phyloP scores from a whole-genome alignment of 148 eudicot species.

The Chenopodium album region DNA sequence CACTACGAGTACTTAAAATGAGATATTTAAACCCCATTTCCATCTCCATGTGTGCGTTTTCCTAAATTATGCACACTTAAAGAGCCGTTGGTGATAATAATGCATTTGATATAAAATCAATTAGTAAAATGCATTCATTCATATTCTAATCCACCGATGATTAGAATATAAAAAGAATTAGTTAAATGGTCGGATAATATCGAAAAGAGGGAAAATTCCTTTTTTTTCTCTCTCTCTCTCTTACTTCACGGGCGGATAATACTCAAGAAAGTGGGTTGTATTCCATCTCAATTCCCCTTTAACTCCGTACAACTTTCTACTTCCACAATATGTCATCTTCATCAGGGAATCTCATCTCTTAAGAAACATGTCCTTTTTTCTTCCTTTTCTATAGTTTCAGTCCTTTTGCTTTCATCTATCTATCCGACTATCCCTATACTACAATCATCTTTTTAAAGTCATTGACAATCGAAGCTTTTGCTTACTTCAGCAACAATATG shows the following conservation, averaged over 20 bases:
- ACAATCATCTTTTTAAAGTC: conserved; percentile 22
- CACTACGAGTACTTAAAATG: too few species aligned
- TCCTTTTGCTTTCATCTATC: conserved; percentile 32
- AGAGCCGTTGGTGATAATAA: too few species aligned
- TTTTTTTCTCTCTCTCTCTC: conserved; percentile 6
- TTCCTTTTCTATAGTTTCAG: conserved; percentile 40
- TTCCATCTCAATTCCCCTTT: conserved; percentile 27
- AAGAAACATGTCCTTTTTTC: conserved; percentile 27
- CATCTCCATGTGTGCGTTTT: too few species aligned
- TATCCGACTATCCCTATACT: conserved; percentile 22
- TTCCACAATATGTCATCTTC: conserved; percentile 45
- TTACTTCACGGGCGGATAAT: conserved; percentile 44
- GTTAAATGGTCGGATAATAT: too few species aligned
- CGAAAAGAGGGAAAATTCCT: background rate
- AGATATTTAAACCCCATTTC: too few species aligned
- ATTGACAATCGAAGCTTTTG: conserved; percentile 21
- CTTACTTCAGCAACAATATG: conserved; percentile 30
- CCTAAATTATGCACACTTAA: background rate
- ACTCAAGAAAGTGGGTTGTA: conserved; percentile 19
- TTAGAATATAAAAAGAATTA: background rate
- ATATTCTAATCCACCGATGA: too few species aligned
- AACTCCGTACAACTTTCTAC: background rate
- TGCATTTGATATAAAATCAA: too few species aligned
- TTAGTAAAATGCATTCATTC: too few species aligned
- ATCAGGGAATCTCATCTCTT: conserved; percentile 66